Evolutionary conservation across 2,329 filamentous ascomycete species (phyloP), one percentile per base, ranked within the genome.

Genomic region (Aspergillus sp.): DNA sequence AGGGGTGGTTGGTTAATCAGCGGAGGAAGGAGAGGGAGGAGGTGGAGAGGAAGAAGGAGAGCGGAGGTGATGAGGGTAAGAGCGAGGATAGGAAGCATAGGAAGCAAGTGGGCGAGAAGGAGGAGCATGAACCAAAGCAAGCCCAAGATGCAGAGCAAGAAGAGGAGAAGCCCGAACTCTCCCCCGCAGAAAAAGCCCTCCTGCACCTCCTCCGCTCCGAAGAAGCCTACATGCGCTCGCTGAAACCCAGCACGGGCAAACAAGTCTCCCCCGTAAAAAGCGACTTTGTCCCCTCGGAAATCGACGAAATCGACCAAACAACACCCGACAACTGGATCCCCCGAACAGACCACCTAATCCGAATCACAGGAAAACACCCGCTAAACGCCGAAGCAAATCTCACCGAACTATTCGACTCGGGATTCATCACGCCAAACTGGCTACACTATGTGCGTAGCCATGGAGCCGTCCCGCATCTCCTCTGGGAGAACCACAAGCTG

Each of bases 281-380:
- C 70, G 71, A 7, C 64, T 70, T 0, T 79, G 72, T 79, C 5
- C 71, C 74, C 9, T n/a, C 25, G 2, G 25, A 55, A 4, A 82
- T 84, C 57, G 80, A 84, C 53, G 82, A 83, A 65, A 72, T 75
- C 3, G 83, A 85, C 62, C 81, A 84, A 47, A 82, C 82, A 64
- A 80, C 79, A 2, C 82, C 82, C 0, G 82, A 85, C 68, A 85
- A 84, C 61, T 85, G 83, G 83, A 73, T 85, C 2, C 82, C 82
- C 3, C 77, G 82, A 8, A 79, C 76, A 1, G 71, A 73, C 0
- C 68, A 81, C 28, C 74, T 85, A 4, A 81, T 84, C 41, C 79
- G 84, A 0, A 65, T 83, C 19, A 85, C 82, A 0, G 83, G 83
- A 4, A 83, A 83, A 49, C 83, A 85, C 67, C 83, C 83, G 0